These are phyloP conservation scores for Sporothrix curviconia DNA, from an alignment of 2,329 filamentous ascomycete genomes.

Conservation along the genomic window DNA sequence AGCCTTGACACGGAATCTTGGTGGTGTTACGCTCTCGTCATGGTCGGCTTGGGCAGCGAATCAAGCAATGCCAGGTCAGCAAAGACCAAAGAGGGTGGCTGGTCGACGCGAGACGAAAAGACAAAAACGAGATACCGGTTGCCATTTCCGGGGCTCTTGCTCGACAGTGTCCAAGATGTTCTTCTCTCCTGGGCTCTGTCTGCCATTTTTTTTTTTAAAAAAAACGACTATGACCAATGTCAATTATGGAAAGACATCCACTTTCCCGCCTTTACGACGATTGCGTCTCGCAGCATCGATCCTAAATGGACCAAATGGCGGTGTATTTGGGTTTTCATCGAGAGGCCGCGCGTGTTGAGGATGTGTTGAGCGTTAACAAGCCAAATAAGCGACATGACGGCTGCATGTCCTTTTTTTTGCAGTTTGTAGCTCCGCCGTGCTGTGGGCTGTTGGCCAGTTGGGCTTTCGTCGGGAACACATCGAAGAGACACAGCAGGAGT, in stretches of 20 bases:
- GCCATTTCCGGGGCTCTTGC: background rate
- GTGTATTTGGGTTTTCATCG: background rate
- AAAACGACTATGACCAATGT: too few relatives aligned
- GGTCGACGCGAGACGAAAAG: too few relatives aligned
- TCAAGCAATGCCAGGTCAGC: constrained; percentile 11
- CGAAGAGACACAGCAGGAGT: background rate
- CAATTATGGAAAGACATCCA: background rate
- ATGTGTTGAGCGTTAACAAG: constrained; percentile 2
- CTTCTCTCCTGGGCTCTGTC: background rate
- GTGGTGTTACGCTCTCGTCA: too few relatives aligned
- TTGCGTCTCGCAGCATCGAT: background rate
- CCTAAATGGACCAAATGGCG: background rate
- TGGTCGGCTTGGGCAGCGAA: background rate
- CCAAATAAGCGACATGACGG: constrained; percentile 9
- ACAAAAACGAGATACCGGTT: background rate
- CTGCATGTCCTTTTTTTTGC: too few relatives aligned
- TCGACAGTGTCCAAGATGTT: background rate
- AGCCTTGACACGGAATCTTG: too few relatives aligned
- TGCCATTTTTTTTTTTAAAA: too few relatives aligned
- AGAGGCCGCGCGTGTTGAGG: background rate
- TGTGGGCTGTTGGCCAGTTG: background rate
- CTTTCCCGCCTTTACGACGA: background rate
- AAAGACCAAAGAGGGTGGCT: background rate
- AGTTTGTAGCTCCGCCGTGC: too few relatives aligned
- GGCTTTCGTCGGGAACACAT: background rate